phyloP scores from a whole-genome alignment of 768 basidiomycete species.

The Tulasnella calospora region DNA sequence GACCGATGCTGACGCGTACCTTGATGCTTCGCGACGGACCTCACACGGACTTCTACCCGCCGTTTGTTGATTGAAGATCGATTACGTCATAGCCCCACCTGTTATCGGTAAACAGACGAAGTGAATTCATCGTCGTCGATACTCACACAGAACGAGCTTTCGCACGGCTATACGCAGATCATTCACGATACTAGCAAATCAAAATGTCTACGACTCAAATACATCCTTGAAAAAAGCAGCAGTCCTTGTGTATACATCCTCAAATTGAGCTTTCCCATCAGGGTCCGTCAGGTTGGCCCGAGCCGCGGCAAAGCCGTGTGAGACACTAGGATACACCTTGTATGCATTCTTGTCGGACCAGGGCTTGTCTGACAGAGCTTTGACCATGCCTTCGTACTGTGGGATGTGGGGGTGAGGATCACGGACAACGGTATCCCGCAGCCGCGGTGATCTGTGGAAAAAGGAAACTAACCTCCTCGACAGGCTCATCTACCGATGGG shows the following conservation, averaged over 20 bases:
- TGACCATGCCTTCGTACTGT: constrained; percentile 17
- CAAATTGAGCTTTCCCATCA: constrained; percentile 10
- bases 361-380: constrained; percentile 10
- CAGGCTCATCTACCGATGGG: constrained; percentile 55
- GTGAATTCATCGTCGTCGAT: not conserved
- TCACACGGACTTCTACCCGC: not conserved
- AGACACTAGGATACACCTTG: constrained; percentile 3
- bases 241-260: constrained; percentile 18
- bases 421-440: not conserved
- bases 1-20: not conserved
- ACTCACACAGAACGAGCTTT: not conserved
- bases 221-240: constrained; percentile 10
- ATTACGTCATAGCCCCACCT: not conserved
- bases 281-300: constrained; percentile 12
- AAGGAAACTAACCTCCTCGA: constrained; percentile 45
- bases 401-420: not conserved
- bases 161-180: not conserved
- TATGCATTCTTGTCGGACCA: constrained; percentile 17
- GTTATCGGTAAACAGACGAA: not conserved
- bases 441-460: not conserved
- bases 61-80: not conserved
- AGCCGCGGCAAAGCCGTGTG: constrained; percentile 22
- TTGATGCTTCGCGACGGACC: not conserved
- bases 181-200: not conserved
- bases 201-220: not conserved